Conservation (phyloP, 2,329 filamentous ascomycete species). For the Xylaria multiplex region DNA sequence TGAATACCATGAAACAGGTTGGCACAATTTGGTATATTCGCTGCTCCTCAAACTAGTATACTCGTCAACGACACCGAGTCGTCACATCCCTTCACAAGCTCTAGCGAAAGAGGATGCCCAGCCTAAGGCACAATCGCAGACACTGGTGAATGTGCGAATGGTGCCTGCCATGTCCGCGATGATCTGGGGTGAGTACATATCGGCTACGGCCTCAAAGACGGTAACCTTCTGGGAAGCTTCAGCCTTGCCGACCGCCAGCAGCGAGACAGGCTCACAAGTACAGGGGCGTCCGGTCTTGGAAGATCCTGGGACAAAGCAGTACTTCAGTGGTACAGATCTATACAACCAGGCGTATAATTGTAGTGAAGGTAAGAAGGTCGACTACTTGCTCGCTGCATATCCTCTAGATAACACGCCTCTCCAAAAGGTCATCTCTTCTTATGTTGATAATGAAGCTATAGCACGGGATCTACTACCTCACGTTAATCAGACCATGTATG, state of each 20-base stretch:
- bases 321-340: not conserved
- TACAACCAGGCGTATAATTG: not conserved
- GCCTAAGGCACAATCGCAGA: not conserved
- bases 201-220: no score
- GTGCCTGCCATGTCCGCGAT: not conserved
- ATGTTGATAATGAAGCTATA: not conserved
- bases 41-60: conserved; percentile 11
- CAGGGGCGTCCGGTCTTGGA: no score
- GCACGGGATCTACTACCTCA: not conserved
- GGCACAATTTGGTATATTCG: conserved; percentile 8
- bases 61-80: not conserved
- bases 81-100: not conserved
- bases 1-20: conserved; percentile 8
- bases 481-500: conserved; percentile 1
- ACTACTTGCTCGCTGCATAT: conserved; percentile 13
- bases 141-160: not conserved
- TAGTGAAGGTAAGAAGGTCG: conserved; percentile 14
- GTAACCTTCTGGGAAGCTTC: no score
- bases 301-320: no score
- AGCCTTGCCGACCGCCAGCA: no score
- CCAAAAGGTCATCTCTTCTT: not conserved
- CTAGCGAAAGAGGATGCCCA: not conserved
- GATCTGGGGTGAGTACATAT: no score
- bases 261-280: no score
- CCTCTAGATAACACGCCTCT: not conserved